These are phyloP conservation scores for Akanthomyces lecanii DNA, from an alignment of 2,329 filamentous ascomycete species.

Conservation along the genomic window DNA sequence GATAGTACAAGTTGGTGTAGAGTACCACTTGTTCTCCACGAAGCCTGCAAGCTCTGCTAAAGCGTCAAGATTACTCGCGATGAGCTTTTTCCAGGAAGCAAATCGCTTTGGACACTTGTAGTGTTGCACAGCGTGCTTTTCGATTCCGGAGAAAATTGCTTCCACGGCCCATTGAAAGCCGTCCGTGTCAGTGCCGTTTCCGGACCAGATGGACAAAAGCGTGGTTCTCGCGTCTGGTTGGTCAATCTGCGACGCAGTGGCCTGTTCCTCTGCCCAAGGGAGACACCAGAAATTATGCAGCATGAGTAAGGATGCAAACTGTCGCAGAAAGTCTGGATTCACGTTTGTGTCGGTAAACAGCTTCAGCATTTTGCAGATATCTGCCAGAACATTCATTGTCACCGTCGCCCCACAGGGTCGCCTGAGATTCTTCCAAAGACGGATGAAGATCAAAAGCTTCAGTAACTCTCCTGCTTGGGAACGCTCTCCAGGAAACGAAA, in stretches of 20 bases:
- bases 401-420: neutral
- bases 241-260: neutral
- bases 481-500: neutral
- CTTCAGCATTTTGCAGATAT: constrained; percentile 1
- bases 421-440: constrained; percentile 1
- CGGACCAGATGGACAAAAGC: constrained; percentile 10
- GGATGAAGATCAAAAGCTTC: constrained; percentile 5
- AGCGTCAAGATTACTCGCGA: neutral
- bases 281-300: neutral
- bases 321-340: constrained; percentile 13
- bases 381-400: constrained; percentile 1
- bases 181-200: neutral
- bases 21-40: constrained; percentile 1
- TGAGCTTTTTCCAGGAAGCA: constrained; percentile 1
- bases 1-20: constrained; percentile 10
- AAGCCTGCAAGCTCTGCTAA: constrained; percentile 3
- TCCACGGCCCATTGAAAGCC: constrained; percentile 8
- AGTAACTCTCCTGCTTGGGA: neutral
- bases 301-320: constrained; percentile 11
- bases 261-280: neutral
- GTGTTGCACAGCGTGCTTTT: neutral
- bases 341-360: constrained; percentile 11
- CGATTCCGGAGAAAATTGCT: neutral
- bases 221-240: constrained; percentile 2
- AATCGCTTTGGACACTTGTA: constrained; percentile 7